These are phyloP conservation scores for Fusarium avenaceum DNA, from an alignment of 2,329 filamentous ascomycete genomes.

Conservation along the genomic window DNA sequence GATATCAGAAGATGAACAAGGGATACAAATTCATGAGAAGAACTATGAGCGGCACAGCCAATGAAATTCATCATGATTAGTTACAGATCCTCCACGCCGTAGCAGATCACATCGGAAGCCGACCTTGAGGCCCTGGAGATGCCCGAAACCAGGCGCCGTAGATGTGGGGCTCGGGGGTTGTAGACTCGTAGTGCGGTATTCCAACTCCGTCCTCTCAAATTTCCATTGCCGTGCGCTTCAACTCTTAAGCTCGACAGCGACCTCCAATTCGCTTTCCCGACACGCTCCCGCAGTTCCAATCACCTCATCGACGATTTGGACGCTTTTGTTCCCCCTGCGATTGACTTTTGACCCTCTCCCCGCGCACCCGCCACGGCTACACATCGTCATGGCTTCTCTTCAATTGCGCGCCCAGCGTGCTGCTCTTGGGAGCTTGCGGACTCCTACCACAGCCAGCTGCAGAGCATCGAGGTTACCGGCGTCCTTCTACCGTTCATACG, in stretches of 20 bases:
- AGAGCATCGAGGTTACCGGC: conserved; percentile 33
- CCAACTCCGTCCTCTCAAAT: conserved; percentile 49
- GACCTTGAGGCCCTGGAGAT: too few relatives aligned
- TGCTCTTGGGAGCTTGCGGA: conserved; percentile 51
- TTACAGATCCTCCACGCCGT: too few relatives aligned
- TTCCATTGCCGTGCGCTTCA: conserved; percentile 45
- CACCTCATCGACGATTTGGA: conserved; percentile 3
- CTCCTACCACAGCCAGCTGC: conserved; percentile 34
- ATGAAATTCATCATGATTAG: too few relatives aligned
- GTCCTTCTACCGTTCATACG: conserved; percentile 49
- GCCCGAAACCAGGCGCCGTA: conserved; percentile 3
- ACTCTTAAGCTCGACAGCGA: conserved; percentile 40
- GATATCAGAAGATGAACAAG: too few relatives aligned
- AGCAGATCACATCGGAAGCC: too few relatives aligned
- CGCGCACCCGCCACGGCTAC: conserved; percentile 3
- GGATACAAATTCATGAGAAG: too few relatives aligned
- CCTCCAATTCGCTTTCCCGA: conserved; percentile 14
- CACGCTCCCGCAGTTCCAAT: conserved; percentile 4
- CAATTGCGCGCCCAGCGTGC: conserved; percentile 51
- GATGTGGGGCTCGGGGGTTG: conserved; percentile 39
- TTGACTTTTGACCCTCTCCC: conserved; percentile 25
- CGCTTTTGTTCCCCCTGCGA: conserved; percentile 8
- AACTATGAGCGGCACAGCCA: too few relatives aligned
- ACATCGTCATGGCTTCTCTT: conserved; percentile 50
- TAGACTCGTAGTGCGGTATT: conserved; percentile 42